phyloP scores from a whole-genome alignment of 805 yeast genomes.

The Saccharomycopsis selenospora region DNA sequence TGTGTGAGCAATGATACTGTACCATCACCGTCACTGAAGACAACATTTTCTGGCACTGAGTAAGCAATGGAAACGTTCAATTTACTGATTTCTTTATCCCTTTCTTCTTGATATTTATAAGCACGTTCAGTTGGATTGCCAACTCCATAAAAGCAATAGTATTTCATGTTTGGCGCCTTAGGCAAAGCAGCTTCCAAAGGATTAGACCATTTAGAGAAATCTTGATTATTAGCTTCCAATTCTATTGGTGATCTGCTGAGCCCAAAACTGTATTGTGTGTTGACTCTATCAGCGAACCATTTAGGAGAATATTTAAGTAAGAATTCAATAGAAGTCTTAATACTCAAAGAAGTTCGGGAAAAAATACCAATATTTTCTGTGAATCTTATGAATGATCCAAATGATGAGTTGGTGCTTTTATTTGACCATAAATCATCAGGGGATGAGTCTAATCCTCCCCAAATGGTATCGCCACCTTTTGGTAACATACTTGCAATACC shows the following conservation, averaged over 20 bases:
- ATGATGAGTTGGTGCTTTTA: slow-evolving; percentile 28
- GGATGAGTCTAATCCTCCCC: slow-evolving; percentile 69
- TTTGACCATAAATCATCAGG: slow-evolving; percentile 54
- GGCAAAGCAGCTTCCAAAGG: slow-evolving; percentile 92
- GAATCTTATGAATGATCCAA: slow-evolving; percentile 72
- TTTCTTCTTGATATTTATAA: slow-evolving; percentile 72
- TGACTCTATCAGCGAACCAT: slow-evolving; percentile 65
- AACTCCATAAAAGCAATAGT: slow-evolving; percentile 90
- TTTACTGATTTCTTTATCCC: slow-evolving; percentile 41
- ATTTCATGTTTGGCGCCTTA: slow-evolving; percentile 84
- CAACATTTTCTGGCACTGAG: slow-evolving; percentile 57
- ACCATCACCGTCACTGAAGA: slow-evolving; percentile 91
- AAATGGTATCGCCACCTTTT: slow-evolving; percentile 82
- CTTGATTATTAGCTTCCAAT: slow-evolving; percentile 55
- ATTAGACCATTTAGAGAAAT: slow-evolving; percentile 82
- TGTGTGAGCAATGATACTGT: slow-evolving; percentile 86
- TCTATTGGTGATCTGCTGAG: slow-evolving; percentile 54
- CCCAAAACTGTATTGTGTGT: slow-evolving; percentile 74
- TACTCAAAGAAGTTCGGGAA: slow-evolving; percentile 49
- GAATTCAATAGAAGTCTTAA: slow-evolving; percentile 60
- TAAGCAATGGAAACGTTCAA: slow-evolving; percentile 68
- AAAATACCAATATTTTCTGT: slow-evolving; percentile 36
- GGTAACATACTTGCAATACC: slow-evolving; percentile 95
- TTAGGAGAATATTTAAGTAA: slow-evolving; percentile 58
- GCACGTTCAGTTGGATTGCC: slow-evolving; percentile 96